Conservation (phyloP, 768 basidiomycete species). For the Mycena chlorophos region DNA sequence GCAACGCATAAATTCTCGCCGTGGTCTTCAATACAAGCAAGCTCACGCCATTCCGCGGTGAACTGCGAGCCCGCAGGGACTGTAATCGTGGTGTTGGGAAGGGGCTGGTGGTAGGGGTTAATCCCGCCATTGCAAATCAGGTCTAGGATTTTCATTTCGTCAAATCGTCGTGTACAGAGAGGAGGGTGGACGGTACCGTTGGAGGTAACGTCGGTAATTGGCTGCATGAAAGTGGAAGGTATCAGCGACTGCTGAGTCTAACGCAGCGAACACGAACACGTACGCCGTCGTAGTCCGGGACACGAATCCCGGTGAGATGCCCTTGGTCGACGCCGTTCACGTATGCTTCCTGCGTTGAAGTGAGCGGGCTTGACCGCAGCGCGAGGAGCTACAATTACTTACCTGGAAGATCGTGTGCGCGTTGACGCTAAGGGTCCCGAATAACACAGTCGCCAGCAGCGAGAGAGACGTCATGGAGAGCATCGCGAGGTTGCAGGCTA, state of each 20-base stretch:
- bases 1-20: background rate
- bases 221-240: constrained; percentile 30
- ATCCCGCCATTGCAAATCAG: constrained; percentile 62
- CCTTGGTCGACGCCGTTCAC: no score
- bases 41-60: constrained; percentile 49
- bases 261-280: background rate
- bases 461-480: no score
- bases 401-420: no score
- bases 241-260: background rate
- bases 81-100: constrained; percentile 45
- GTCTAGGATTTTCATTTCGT: constrained; percentile 25
- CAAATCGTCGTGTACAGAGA: background rate
- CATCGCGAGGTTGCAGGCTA: no score
- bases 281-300: constrained; percentile 48
- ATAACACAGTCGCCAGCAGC: no score
- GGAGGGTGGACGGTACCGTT: constrained; percentile 30
- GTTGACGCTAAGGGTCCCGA: no score
- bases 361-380: no score
- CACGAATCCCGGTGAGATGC: constrained; percentile 42
- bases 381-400: no score
- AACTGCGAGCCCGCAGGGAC: constrained; percentile 55
- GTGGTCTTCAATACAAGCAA: constrained; percentile 9
- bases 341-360: no score
- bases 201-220: constrained; percentile 56
- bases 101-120: constrained; percentile 51